phyloP scores from a whole-genome alignment of 306 rosid genomes.

The Casuarina equisetifolia region DNA sequence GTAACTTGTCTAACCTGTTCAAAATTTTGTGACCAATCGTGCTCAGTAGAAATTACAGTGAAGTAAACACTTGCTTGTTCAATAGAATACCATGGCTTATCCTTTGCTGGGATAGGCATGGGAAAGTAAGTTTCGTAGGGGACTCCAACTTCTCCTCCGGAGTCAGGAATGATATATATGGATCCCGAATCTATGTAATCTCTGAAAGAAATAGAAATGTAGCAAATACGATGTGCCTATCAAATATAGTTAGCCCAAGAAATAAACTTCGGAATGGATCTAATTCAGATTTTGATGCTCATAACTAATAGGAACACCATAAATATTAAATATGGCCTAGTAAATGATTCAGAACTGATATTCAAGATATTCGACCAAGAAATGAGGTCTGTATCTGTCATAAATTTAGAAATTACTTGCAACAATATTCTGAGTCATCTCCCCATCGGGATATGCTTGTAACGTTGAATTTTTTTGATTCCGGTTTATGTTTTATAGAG shows the following conservation, averaged over 20 bases:
- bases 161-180: constrained; percentile 58
- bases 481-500: too few species aligned
- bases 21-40: constrained; percentile 54
- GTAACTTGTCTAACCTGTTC: constrained; percentile 59
- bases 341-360: too few species aligned
- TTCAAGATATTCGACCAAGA: too few species aligned
- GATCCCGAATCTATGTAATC: constrained; percentile 67
- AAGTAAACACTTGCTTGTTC: constrained; percentile 80
- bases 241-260: too few species aligned
- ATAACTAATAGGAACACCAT: too few species aligned
- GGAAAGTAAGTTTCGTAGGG: constrained; percentile 82
- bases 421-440: too few species aligned
- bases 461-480: too few species aligned
- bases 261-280: too few species aligned
- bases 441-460: too few species aligned
- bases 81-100: constrained; percentile 90
- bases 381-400: too few species aligned
- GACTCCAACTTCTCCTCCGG: constrained; percentile 97
- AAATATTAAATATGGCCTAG: too few species aligned
- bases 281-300: background rate
- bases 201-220: constrained; percentile 33
- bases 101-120: constrained; percentile 75
- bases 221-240: background rate
- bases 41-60: constrained; percentile 84
- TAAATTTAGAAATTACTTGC: too few species aligned